Conservation (phyloP, 805 yeast genomes). For the Saccharomyces mikatae region DNA sequence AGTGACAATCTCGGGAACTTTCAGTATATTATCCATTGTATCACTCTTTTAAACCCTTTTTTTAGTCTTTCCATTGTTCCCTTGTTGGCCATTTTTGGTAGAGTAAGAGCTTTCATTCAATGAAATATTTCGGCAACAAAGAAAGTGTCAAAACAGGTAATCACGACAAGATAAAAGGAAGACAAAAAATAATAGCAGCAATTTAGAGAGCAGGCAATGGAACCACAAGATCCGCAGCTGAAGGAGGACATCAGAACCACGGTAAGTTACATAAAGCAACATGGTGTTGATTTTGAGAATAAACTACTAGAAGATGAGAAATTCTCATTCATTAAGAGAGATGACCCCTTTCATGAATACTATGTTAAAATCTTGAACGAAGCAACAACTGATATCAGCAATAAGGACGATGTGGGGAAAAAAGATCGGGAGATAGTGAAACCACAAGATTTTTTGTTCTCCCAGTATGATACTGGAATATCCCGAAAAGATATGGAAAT, state of each 20-base stretch:
- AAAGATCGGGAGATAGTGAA: conserved; percentile 24
- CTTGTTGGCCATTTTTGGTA: neutral
- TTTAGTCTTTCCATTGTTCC: neutral
- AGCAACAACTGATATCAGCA: neutral
- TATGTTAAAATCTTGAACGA: conserved; percentile 30
- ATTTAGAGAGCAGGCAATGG: conserved; percentile 15
- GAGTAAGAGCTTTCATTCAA: neutral
- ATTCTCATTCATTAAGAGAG: conserved; percentile 54
- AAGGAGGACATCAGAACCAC: conserved; percentile 59
- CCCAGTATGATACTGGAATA: conserved; percentile 31
- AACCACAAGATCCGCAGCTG: conserved; percentile 45
- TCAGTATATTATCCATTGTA: conserved; percentile 20
- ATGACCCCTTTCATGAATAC: conserved; percentile 49
- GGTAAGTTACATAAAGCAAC: conserved; percentile 57
- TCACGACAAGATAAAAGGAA: conserved; percentile 18
- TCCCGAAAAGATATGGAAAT: conserved; percentile 59
- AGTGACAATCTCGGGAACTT: conserved; percentile 19
- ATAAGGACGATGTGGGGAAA: conserved; percentile 15
- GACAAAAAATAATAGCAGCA: conserved; percentile 30
- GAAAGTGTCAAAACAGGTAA: conserved; percentile 4
- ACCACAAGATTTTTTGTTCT: conserved; percentile 23
- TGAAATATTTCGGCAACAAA: neutral
- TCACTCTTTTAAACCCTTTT: neutral
- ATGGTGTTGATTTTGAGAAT: conserved; percentile 62
- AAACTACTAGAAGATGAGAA: conserved; percentile 45